Evolutionary conservation across 495 filamentous ascomycete species (phyloP).

Genomic region (Lindgomyces ingoldianus): DNA sequence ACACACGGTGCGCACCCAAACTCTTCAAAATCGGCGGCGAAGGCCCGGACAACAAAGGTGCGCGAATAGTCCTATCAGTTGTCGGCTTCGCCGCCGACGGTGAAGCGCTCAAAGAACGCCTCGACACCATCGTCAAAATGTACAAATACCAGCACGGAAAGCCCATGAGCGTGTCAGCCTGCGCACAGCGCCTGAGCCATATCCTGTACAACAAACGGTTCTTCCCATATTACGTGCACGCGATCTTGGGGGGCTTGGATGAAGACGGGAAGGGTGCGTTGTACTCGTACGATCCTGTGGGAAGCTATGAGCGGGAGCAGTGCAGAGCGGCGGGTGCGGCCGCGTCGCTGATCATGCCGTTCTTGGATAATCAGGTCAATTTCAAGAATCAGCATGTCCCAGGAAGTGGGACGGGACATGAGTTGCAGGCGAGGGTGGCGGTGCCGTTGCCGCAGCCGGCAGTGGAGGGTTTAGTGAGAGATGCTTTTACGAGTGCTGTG

Average conservation of each 20-base stretch:
- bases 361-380: conserved; percentile 99
- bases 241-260: conserved; percentile 90
- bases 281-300: conserved; percentile 97
- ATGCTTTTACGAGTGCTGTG: conserved; percentile 96
- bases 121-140: conserved; percentile 93
- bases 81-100: conserved; percentile 96
- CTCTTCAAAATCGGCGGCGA: conserved; percentile 95
- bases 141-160: conserved; percentile 95
- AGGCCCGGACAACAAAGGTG: conserved; percentile 76
- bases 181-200: conserved; percentile 87
- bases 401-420: conserved; percentile 81
- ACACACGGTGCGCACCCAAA: conserved; percentile 89
- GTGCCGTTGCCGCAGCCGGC: conserved; percentile 67
- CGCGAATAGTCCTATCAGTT: conserved; percentile 84
- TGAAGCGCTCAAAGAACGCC: conserved; percentile 80
- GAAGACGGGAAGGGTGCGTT: conserved; percentile 92
- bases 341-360: conserved; percentile 95
- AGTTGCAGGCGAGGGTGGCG: conserved; percentile 66
- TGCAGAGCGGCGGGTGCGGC: conserved; percentile 95
- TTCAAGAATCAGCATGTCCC: conserved; percentile 98
- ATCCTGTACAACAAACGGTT: conserved; percentile 96
- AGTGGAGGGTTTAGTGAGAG: conserved; percentile 85
- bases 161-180: conserved; percentile 86
- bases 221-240: conserved; percentile 96
- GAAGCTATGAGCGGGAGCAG: conserved; percentile 93